Base-by-base conservation (phyloP, 306 rosid genomes). In the Prunus mume region DNA sequence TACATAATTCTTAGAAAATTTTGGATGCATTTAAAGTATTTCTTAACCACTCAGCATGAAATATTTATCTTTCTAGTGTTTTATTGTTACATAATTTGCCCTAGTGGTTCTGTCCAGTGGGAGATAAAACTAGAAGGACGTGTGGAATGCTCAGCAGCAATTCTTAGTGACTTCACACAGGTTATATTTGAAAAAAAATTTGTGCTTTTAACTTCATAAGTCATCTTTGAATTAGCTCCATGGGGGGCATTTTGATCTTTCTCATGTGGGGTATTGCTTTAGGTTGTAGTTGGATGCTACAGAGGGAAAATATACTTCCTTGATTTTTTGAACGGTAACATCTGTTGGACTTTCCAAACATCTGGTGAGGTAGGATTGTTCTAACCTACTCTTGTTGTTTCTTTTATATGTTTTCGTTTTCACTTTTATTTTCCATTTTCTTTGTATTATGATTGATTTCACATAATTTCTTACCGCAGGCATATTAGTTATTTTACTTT, bases 241-340 rank as follows among this genome's bases (percentile, higher is more conserved):
- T 67, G 70, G 13, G 58, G 62, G 58, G 58, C 71, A 65, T 64
- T 38, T 61, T 65, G 67, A 65, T 83, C 68, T 83, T 71, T 86
- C 80, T 67, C 27, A 74, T 74, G 20, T 19, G 19, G 50, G 64
- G 51, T 68, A 57, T 75, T 77, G 32, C 50, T 77, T 67, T 83
- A 93, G 98, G 96, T 93, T 58, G 96, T 94, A 70, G 96, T 94
- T 72, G 98, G 98, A 75, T 88, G 98, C 82, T 94, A 91, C 90
- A 72, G 79, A 79, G 98, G 98, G 65, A 94, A 88, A 68, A 85
- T 94, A 63, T 90, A 94, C 83, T 94, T 94, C 73, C 90, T 94
- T 71, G 96, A 91, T 75, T 86, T 81, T 80, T 85, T 74, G 64
- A 81, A 79, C 68, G 98, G 98, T 63, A 78, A 72, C 75, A 86